Evolutionary conservation across 768 basidiomycete species (phyloP).

Genomic region (Kwoniella botswanensis): DNA sequence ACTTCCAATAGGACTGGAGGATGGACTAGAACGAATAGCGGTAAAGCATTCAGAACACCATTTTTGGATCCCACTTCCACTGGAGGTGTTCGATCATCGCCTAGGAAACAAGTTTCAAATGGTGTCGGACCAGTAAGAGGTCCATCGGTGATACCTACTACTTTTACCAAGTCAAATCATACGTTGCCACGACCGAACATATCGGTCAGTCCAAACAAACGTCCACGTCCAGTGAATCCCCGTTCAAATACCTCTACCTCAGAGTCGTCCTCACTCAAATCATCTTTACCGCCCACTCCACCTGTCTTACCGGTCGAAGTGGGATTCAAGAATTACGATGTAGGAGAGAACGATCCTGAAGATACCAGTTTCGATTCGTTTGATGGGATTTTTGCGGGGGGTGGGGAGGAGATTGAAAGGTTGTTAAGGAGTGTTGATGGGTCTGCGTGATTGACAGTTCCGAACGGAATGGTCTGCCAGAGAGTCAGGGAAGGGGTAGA

Average conservation of each 20-base stretch:
- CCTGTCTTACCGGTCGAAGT: background rate
- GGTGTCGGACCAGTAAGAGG: background rate
- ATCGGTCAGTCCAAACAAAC: background rate
- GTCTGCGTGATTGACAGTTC: background rate
- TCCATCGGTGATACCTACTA: background rate
- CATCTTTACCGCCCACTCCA: conserved; percentile 9
- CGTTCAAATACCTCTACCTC: background rate
- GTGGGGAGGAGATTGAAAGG: conserved; percentile 30
- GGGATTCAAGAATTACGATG: conserved; percentile 23
- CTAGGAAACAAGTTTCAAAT: background rate
- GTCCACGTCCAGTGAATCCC: background rate
- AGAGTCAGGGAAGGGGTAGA: too few species aligned
- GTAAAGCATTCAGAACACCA: conserved; percentile 17
- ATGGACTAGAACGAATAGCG: conserved; percentile 16
- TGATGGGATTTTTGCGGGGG: conserved; percentile 29
- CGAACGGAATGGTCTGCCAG: too few species aligned
- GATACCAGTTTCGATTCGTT: conserved; percentile 34
- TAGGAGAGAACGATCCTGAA: conserved; percentile 26
- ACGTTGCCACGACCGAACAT: background rate
- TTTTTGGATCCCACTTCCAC: conserved; percentile 6
- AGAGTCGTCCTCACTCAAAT: background rate
- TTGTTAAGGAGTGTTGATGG: conserved; percentile 24
- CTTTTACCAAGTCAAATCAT: too few species aligned
- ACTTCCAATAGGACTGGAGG: conserved; percentile 4
- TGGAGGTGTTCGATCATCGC: conserved; percentile 9